A percentile compares a stretch with the other conserved stretches of the same genome.
These are phyloP conservation scores for Echinochloa phyllopogon DNA, from an alignment of 176 grass and related monocot genomes.

Conservation along the genomic window DNA sequence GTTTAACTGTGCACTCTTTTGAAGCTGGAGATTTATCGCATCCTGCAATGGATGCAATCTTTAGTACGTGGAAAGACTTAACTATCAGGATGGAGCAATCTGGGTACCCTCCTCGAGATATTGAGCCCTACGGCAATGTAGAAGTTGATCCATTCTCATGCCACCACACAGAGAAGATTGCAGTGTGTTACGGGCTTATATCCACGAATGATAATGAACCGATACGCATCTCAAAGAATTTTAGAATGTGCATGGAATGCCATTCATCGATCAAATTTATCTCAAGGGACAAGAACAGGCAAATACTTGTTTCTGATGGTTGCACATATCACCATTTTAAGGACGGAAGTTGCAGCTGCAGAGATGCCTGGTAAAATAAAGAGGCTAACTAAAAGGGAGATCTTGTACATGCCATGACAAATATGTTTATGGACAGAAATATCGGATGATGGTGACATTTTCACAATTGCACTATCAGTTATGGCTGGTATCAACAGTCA, in stretches of 20 bases:
- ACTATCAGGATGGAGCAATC: conserved; percentile 57
- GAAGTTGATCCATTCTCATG: conserved; percentile 68
- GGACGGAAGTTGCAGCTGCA: conserved; percentile 56
- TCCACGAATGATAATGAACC: conserved; percentile 43
- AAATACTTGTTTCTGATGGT: conserved; percentile 66
- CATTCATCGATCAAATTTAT: conserved; percentile 70
- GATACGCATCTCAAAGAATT: conserved; percentile 68
- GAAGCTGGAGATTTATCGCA: conserved; percentile 67
- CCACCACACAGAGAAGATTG: conserved; percentile 70
- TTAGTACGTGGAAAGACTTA: conserved; percentile 52
- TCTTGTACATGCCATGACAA: conserved; percentile 29
- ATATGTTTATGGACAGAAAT: conserved; percentile 8
- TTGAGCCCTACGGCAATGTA: conserved; percentile 53
- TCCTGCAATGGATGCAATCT: conserved; percentile 54
- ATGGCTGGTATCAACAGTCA: not conserved
- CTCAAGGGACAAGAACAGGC: conserved; percentile 40
- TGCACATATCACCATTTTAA: conserved; percentile 66
- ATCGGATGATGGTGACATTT: not conserved
- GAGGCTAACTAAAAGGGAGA: not conserved
- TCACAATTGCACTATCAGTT: not conserved
- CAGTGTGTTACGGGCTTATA: conserved; percentile 61
- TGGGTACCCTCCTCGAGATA: conserved; percentile 51
- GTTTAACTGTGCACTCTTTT: conserved; percentile 48
- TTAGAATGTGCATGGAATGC: conserved; percentile 71
- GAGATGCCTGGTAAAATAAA: conserved; percentile 56